Conservation (phyloP, 2,329 filamentous ascomycete genomes). For the Diaporthe sp. region DNA sequence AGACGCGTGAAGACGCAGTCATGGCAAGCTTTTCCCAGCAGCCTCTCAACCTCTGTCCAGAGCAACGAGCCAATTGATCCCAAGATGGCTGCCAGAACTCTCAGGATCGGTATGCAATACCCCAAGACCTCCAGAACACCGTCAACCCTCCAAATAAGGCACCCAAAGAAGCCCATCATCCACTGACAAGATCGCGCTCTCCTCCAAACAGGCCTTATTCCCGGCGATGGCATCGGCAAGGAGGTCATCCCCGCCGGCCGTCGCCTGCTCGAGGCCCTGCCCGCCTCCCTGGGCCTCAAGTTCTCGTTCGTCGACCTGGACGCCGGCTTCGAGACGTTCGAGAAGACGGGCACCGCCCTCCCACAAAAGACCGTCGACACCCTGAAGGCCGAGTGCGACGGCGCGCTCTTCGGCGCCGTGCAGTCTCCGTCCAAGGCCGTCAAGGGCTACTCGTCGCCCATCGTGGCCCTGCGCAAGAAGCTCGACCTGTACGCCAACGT, state of each 20-base stretch:
- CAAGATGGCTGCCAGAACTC: conserved; percentile 72
- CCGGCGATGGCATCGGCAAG: conserved; percentile 97
- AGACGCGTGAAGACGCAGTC: not conserved
- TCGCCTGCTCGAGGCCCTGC: conserved; percentile 91
- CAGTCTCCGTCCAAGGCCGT: conserved; percentile 91
- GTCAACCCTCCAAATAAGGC: not conserved
- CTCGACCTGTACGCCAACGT: conserved; percentile 98
- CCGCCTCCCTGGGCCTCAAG: conserved; percentile 88
- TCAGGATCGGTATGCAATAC: conserved; percentile 72
- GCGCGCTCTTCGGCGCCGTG: conserved; percentile 95
- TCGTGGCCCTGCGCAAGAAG: conserved; percentile 95
- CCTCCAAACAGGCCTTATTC: conserved; percentile 83
- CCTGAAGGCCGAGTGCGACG: conserved; percentile 93
- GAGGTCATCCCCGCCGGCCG: conserved; percentile 98
- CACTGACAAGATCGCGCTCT: conserved; percentile 5
- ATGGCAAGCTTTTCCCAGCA: conserved; percentile 29
- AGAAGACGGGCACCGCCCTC: conserved; percentile 87
- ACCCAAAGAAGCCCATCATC: not conserved
- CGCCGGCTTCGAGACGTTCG: conserved; percentile 93
- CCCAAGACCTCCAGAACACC: too few relatives aligned
- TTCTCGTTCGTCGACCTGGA: conserved; percentile 96
- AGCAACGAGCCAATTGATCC: conserved; percentile 34
- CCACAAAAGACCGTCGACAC: conserved; percentile 91
- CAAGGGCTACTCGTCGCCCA: conserved; percentile 95
- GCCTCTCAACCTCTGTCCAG: not conserved